Percentiles rank a stretch among this genome's conserved stretches.
phyloP scores from a whole-genome alignment of 208 protist genomes.

The Trypanosoma lewisi region DNA sequence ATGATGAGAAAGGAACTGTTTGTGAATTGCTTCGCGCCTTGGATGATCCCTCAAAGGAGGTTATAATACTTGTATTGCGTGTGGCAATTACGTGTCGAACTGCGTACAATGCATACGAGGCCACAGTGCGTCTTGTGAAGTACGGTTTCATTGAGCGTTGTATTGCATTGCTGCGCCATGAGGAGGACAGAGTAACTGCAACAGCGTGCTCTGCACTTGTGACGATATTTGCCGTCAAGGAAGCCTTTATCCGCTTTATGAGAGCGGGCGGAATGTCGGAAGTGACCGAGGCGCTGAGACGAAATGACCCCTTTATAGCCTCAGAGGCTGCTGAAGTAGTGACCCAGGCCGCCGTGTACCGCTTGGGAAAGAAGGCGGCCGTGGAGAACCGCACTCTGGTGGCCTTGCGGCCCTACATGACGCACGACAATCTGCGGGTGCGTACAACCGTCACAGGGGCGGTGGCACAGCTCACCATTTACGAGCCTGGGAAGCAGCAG shows the following conservation, averaged over 20 bases:
- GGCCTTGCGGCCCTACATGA: conserved; percentile 47
- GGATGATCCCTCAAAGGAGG: conserved; percentile 44
- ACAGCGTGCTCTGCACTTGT: conserved; percentile 55
- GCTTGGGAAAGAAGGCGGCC: conserved; percentile 56
- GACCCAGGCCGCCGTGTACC: conserved; percentile 44
- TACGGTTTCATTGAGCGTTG: conserved; percentile 38
- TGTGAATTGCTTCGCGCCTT: conserved; percentile 37
- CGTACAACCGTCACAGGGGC: conserved; percentile 61
- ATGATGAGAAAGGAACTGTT: conserved; percentile 28
- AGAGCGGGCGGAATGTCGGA: conserved; percentile 32
- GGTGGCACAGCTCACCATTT: conserved; percentile 72
- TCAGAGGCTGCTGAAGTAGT: conserved; percentile 72
- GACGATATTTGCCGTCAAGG: conserved; percentile 69
- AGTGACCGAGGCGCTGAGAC: conserved; percentile 40
- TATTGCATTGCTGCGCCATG: conserved; percentile 36
- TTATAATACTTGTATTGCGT: conserved; percentile 60
- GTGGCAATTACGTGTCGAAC: conserved; percentile 60
- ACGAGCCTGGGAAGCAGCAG: conserved; percentile 72
- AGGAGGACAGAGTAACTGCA: conserved; percentile 41
- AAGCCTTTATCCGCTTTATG: conserved; percentile 64
- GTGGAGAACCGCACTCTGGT: conserved; percentile 41
- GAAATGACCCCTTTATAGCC: conserved; percentile 42
- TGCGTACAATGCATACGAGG: conserved; percentile 52
- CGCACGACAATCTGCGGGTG: conserved; percentile 60
- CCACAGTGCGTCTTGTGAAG: conserved; percentile 47